phyloP scores from a whole-genome alignment of 1,139 yeast genomes.

The Taphrina flavorubra region DNA sequence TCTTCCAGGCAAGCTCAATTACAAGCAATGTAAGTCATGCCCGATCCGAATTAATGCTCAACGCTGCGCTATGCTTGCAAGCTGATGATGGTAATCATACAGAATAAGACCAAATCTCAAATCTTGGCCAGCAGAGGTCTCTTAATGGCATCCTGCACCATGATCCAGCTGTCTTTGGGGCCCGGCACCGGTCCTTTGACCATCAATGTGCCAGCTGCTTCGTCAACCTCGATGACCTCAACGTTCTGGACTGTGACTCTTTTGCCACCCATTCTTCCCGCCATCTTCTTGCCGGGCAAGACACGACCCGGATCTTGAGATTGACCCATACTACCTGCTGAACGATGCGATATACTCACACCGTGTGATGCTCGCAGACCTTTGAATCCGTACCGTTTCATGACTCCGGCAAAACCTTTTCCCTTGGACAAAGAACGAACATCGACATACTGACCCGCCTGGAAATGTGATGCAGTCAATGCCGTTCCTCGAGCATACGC shows the following conservation, averaged over 20 bases:
- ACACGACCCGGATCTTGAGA: conserved; percentile 96
- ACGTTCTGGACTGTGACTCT: conserved; percentile 76
- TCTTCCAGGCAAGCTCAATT: too few species aligned
- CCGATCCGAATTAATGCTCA: neutral
- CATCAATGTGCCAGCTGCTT: conserved; percentile 76
- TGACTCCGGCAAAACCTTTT: conserved; percentile 97
- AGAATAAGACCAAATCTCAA: neutral
- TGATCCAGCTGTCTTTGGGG: conserved; percentile 75
- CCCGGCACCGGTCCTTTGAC: conserved; percentile 94
- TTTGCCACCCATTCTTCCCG: conserved; percentile 91
- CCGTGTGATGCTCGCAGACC: conserved; percentile 97
- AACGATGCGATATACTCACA: conserved; percentile 90
- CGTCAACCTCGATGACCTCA: conserved; percentile 77
- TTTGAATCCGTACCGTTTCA: conserved; percentile 91
- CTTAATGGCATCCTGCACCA: conserved; percentile 76
- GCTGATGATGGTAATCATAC: too few species aligned
- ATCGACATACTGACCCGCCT: conserved; percentile 83
- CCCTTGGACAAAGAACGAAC: conserved; percentile 82
- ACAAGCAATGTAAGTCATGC: too few species aligned
- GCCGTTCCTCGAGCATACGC: conserved; percentile 74
- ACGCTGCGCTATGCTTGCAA: neutral
- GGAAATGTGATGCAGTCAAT: conserved; percentile 81
- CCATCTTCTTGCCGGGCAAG: conserved; percentile 96
- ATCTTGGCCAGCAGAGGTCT: conserved; percentile 44
- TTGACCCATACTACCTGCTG: conserved; percentile 97